Evolutionary conservation across 2,329 filamentous ascomycete genomes (phyloP), one percentile per base, ranked within the genome.

Genomic region (Exophiala mesophila): DNA sequence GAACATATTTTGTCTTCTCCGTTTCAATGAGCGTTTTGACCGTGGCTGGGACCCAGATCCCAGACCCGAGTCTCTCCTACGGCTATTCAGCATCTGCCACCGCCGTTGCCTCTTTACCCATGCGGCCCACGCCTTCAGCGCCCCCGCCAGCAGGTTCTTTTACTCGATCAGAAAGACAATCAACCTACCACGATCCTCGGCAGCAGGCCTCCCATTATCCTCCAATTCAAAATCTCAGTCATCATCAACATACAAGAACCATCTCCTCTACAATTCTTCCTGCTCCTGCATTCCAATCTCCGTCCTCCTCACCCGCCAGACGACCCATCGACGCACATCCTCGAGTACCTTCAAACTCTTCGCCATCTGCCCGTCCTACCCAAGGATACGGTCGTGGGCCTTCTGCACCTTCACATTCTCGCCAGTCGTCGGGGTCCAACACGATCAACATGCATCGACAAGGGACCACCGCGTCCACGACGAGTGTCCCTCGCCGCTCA

Each of bases 381-480:
- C 18, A 45, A 4, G 26, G 29, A 10, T 43, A 46, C n/a, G 35
- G 45, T 21, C 47, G 45, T 17, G 18, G 26, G 24, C 31, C 46
- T n/a, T 39, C 48, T n/a, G 45, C 46, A 19, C 46, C 49, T 16
- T 49, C 49, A 20, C 52, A 53, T 15, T 52, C 50, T 19, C 42
- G 49, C 24, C 44, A 48, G 21, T 52, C 55, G 21, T 55, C 53
- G 4, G 15, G 37, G 17, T 43, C 50, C 32, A 40, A 45, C 28
- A 46, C 17, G 17, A 53, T 53, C 48, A 51, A 37, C 26, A 54
- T 56, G 52, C 54, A 53, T 10, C 39, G 54, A 45, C 52, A 53
- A 39, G 39, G 45, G 28, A 57, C 53, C 3, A 47, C 38, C 8
- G 41, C 50, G 18, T 57, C 54, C 4, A 35, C 49, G 23, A 20